A percentile compares a stretch with the other conserved stretches of the same genome.
Conservation (phyloP, 768 basidiomycete genomes). For the Coprinopsis strossmayeri region DNA sequence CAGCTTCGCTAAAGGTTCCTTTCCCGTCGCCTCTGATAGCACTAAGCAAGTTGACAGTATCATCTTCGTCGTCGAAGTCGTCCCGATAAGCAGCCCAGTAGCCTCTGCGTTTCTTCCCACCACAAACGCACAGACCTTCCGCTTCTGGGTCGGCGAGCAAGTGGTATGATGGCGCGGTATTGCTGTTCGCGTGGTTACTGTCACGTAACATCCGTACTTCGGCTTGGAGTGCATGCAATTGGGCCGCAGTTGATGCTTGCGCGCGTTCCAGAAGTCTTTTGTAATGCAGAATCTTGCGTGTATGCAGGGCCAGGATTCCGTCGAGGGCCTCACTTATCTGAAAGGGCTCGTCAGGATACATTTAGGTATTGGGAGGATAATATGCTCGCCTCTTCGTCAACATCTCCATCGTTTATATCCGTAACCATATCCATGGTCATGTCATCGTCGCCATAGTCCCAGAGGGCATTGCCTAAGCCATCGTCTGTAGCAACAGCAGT, state of each 20-base stretch:
- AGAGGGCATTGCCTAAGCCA: constrained; percentile 27
- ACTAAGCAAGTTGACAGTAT: constrained; percentile 32
- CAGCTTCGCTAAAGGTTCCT: constrained; percentile 65
- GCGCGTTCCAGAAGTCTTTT: constrained; percentile 77
- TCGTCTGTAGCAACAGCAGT: constrained; percentile 23
- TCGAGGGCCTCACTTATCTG: constrained; percentile 36
- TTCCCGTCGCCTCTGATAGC: constrained; percentile 48
- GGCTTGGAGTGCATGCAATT: constrained; percentile 81
- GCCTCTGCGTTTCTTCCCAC: constrained; percentile 52
- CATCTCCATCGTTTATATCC: constrained; percentile 48
- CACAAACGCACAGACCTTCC: constrained; percentile 42
- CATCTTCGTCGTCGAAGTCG: constrained; percentile 39
- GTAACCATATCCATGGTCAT: constrained; percentile 73
- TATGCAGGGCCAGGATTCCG: constrained; percentile 34
- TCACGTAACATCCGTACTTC: constrained; percentile 63
- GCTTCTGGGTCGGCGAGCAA: constrained; percentile 18
- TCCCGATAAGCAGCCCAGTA: constrained; percentile 72
- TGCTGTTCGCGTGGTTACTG: constrained; percentile 20
- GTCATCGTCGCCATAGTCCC: constrained; percentile 44
- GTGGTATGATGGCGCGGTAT: constrained; percentile 16
- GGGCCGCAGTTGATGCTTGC: constrained; percentile 72
- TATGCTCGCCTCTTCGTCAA: constrained; percentile 64
- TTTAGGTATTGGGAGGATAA: constrained; percentile 1
- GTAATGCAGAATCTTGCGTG: constrained; percentile 60
- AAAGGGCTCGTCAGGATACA: constrained; percentile 5